Evolutionary conservation across 2,329 filamentous ascomycete species (phyloP), one percentile per base, ranked within the genome.

Genomic region (Hymenoscyphus albidus): DNA sequence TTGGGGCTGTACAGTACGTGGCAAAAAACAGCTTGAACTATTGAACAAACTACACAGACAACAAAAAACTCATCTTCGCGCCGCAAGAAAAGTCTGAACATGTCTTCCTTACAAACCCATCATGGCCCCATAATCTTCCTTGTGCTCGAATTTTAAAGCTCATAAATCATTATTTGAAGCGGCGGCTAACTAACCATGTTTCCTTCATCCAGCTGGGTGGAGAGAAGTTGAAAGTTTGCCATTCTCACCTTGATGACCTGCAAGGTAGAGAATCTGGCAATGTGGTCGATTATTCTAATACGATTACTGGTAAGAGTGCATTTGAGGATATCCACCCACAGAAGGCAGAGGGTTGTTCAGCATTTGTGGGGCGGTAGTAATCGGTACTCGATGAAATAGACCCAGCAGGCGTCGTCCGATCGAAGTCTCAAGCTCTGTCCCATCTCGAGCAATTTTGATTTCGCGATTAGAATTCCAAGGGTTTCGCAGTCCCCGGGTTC

Each of bases 391-490:
- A 71, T 91, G 89, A 76, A 98, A 97, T 72, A 97, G 83, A 56
- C 88, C 87, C 67, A 96, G 82, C 62, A 98, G 79, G 71, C 86
- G 86, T 71, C 87, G 86, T 5, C 93, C 94, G 55, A 96, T 85
- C 38, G 82, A 85, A 35, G 93, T 91, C 77, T 98, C 94, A 62
- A 98, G 80, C 76, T 98, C 94, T 0, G 94, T 98, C 1, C 94
- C 94, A 72, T 98, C 94, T 72, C 94, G 85, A 31, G 94, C 94
- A 74, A 98, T 97, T 78, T 98, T 98, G 67, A 98, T 91, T 74
- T 98, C 94, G 61, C 94, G 83, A 73, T 97, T 97, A 4, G 92
- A 90, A 76, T 98, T 98, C 92, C 93, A 97, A 0, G 92, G 90
- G 74, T 98, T 98, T 40, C 93, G 85, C 63, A 98, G 78, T 0